These are phyloP conservation scores for Actinomucor elegans DNA, from an alignment of 371 early-diverging fungal species.

Conservation along the genomic window DNA sequence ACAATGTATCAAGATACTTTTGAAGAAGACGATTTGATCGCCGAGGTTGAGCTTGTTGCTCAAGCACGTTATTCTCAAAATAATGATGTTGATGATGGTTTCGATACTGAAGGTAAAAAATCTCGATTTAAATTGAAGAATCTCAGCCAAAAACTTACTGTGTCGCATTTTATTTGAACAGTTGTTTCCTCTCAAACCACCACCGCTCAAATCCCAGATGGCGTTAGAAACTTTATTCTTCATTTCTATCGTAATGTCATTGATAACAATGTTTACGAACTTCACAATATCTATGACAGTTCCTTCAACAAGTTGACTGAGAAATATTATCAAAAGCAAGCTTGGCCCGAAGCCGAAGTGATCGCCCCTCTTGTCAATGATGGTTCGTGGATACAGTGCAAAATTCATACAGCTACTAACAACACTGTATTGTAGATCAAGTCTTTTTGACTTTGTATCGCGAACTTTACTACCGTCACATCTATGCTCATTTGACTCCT, in stretches of 20 bases:
- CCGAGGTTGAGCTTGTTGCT: constrained; percentile 82
- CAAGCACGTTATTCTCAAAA: constrained; percentile 44
- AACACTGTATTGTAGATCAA: constrained; percentile 55
- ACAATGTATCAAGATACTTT: constrained; percentile 67
- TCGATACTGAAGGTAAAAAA: constrained; percentile 47
- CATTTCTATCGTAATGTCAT: constrained; percentile 79
- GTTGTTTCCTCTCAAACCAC: constrained; percentile 41
- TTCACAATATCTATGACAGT: constrained; percentile 86
- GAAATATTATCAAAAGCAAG: constrained; percentile 83
- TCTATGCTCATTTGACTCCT: constrained; percentile 88
- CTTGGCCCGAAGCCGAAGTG: constrained; percentile 91
- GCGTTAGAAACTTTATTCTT: constrained; percentile 81
- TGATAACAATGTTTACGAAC: constrained; percentile 81
- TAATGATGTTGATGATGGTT: constrained; percentile 57
- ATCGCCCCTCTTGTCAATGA: constrained; percentile 84
- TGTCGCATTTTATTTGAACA: not conserved
- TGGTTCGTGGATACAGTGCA: constrained; percentile 50
- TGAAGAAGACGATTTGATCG: constrained; percentile 81
- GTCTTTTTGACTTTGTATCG: constrained; percentile 92
- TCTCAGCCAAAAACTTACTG: too few species aligned
- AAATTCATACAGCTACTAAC: not conserved
- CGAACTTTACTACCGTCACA: constrained; percentile 95
- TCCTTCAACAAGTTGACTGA: constrained; percentile 92
- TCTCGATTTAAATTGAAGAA: too few species aligned
- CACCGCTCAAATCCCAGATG: constrained; percentile 73